These are phyloP conservation scores for Candida vartiovaarae DNA, from an alignment of 805 yeast species.

Conservation along the genomic window DNA sequence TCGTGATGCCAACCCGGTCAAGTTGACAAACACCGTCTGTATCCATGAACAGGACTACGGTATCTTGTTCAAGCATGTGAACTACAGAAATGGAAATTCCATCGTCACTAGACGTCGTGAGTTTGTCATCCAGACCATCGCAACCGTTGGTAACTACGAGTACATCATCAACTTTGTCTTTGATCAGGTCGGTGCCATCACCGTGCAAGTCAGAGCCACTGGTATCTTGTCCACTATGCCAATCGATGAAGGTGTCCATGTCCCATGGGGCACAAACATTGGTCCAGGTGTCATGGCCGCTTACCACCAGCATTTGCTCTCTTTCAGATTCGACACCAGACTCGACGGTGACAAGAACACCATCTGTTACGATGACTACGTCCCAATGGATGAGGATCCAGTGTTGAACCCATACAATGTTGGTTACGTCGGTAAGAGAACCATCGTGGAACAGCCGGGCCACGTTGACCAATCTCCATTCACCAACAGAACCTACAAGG, in stretches of 20 bases:
- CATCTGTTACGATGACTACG: conserved; percentile 63
- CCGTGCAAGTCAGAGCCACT: conserved; percentile 76
- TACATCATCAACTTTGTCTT: conserved; percentile 66
- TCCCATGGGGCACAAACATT: conserved; percentile 65
- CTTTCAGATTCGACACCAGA: conserved; percentile 77
- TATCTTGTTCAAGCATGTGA: conserved; percentile 69
- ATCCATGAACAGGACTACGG: conserved; percentile 79
- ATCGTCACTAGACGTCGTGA: conserved; percentile 69
- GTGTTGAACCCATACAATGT: conserved; percentile 57
- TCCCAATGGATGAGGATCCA: conserved; percentile 48
- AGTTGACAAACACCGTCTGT: conserved; percentile 66
- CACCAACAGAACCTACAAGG: conserved; percentile 67
- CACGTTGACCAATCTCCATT: conserved; percentile 67
- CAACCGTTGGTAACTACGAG: conserved; percentile 82
- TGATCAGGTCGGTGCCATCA: conserved; percentile 72
- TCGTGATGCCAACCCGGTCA: conserved; percentile 52
- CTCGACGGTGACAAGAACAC: conserved; percentile 76
- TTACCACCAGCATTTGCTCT: conserved; percentile 74
- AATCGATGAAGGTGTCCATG: conserved; percentile 57
- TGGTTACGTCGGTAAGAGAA: conserved; percentile 61
- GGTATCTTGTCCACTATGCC: conserved; percentile 85
- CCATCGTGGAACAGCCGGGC: conserved; percentile 63
- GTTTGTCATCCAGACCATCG: conserved; percentile 71
- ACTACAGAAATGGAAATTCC: conserved; percentile 67
- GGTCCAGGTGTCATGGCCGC: conserved; percentile 82